Evolutionary conservation across 2,329 filamentous ascomycete species (phyloP).

Genomic region (Phoma herbarum): DNA sequence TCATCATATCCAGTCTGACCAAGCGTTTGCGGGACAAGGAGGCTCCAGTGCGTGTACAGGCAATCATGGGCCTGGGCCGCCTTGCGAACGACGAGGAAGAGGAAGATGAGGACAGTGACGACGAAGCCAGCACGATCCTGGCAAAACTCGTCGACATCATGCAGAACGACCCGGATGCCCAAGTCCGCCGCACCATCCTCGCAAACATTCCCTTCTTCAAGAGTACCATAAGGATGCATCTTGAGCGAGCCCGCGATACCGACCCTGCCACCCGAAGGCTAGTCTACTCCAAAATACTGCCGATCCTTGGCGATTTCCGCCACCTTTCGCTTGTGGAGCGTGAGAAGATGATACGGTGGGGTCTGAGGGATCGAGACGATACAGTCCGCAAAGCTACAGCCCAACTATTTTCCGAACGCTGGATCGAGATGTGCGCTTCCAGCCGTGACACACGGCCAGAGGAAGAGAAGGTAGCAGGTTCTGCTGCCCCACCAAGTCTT

Average conservation of each 20-base stretch:
- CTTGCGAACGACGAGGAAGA: slow-evolving; percentile 73
- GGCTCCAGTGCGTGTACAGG: slow-evolving; percentile 88
- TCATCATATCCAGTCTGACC: slow-evolving; percentile 78
- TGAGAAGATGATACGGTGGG: slow-evolving; percentile 95
- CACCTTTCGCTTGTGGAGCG: slow-evolving; percentile 92
- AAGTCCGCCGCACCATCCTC: slow-evolving; percentile 87
- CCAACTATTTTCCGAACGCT: slow-evolving; percentile 90
- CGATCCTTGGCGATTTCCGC: slow-evolving; percentile 90
- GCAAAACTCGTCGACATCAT: slow-evolving; percentile 87
- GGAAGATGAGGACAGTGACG: slow-evolving; percentile 72
- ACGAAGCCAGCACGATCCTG: slow-evolving; percentile 73
- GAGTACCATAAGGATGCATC: slow-evolving; percentile 81
- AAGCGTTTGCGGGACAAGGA: slow-evolving; percentile 95
- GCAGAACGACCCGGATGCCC: slow-evolving; percentile 92
- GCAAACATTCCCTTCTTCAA: slow-evolving; percentile 89
- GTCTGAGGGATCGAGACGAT: slow-evolving; percentile 90
- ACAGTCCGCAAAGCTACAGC: slow-evolving; percentile 91
- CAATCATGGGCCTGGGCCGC: slow-evolving; percentile 86
- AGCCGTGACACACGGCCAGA: slow-evolving; percentile 67
- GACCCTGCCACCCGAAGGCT: slow-evolving; percentile 85
- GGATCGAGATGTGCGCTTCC: slow-evolving; percentile 94
- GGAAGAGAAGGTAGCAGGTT: slow-evolving; percentile 60
- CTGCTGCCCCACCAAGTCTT: slow-evolving; percentile 61
- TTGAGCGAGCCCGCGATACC: slow-evolving; percentile 89
- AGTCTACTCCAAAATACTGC: slow-evolving; percentile 86